Evolutionary conservation across 257 asterid genomes (phyloP), one percentile per base, ranked within the genome.

Genomic region (Forsythia viridissima): DNA sequence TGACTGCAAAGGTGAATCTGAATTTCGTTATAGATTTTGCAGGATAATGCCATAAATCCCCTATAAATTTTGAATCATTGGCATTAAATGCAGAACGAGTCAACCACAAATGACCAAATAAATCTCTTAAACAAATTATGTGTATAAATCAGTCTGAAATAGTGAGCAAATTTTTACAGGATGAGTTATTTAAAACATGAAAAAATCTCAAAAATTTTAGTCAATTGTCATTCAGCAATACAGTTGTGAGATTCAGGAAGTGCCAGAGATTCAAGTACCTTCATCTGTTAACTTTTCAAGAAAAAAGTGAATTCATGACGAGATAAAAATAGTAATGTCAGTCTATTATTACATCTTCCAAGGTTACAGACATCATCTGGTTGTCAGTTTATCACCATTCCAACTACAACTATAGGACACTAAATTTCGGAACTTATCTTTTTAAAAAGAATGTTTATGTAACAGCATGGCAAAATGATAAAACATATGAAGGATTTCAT

Each of bases 1-100:
- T 40, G 55, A 65, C 75, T 71, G 81, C 30, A 78, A 78, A 66
- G 55, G 66, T 70, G 63, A 51, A 7, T 72, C 73, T 42, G 74
- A 76, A 40, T n/a, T 48, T 70, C 59, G 15, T 41, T 16, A 67
- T 59, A 38, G 71, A 82, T 59, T 46, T 43, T 59, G 34, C 57
- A 36, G 59, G 52, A 76, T 61, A 79, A 12, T 34, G 18, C 24
- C 46, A 39, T 16, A 37, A 43, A 34, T 55, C 75, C 43, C 8
- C 41, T 39, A 51, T 13, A 39, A 40, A 65, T n/a, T 34, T 67
- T 51, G n/a, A 34, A 42, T 36, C 10, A 21, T 71, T 38, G 43
- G 40, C 52, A 21, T 20, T 43, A 4, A 59, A 65, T 70, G 40
- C 7, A 67, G 8, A 70, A 48, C 61, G 67, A 75, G 20, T 68